Evolutionary conservation across 768 basidiomycete species (phyloP).

Genomic region (Lentinus brumalis): DNA sequence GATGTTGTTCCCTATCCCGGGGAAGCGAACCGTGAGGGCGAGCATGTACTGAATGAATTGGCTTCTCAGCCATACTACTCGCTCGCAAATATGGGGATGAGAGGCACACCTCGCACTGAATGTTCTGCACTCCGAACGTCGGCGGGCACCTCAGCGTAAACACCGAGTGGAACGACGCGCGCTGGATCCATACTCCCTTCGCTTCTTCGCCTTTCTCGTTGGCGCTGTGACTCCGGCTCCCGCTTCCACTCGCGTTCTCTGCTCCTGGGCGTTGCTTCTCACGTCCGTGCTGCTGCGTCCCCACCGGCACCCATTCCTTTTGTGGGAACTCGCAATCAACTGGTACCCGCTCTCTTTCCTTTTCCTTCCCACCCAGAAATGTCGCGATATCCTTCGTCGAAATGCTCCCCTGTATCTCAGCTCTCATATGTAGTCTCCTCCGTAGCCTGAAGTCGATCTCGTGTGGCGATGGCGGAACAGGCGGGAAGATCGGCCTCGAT

Average conservation of each 20-base stretch:
- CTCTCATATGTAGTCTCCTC: constrained; percentile 1
- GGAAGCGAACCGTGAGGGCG: too few relatives aligned
- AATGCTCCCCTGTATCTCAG: background rate
- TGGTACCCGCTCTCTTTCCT: background rate
- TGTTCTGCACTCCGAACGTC: constrained; percentile 7
- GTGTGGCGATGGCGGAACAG: background rate
- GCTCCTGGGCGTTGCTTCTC: too few relatives aligned
- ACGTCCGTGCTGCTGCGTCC: background rate
- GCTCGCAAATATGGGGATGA: background rate
- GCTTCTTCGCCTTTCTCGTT: background rate
- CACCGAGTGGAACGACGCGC: constrained; percentile 9
- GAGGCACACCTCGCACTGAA: constrained; percentile 8
- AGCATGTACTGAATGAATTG: background rate
- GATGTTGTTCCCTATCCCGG: too few relatives aligned
- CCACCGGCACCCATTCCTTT: background rate
- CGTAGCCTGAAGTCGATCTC: constrained; percentile 14
- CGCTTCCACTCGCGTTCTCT: too few relatives aligned
- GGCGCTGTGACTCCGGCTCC: too few relatives aligned
- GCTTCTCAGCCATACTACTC: background rate
- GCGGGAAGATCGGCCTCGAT: constrained; percentile 12
- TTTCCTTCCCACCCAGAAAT: background rate
- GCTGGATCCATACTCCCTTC: constrained; percentile 20
- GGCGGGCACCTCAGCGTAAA: constrained; percentile 18
- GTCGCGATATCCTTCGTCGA: background rate
- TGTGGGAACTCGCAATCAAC: background rate